Conservation (phyloP, 148 eudicot species). For the Diospyros lotus region DNA sequence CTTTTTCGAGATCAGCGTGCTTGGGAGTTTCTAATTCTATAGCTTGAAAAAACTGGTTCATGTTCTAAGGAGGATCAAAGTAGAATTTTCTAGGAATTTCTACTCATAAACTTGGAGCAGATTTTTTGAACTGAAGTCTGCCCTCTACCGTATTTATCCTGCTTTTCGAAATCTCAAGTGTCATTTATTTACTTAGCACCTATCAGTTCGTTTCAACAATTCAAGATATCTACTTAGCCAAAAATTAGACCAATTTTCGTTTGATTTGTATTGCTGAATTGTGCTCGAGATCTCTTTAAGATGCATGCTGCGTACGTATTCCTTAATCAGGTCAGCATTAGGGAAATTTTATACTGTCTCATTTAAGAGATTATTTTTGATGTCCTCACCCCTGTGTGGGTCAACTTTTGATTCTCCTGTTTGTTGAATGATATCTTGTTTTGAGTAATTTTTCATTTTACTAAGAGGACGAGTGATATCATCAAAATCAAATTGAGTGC, state of each 20-base stretch:
- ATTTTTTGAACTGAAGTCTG: too few relatives aligned
- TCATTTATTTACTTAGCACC: too few relatives aligned
- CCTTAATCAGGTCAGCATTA: not conserved
- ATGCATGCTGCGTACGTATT: not conserved
- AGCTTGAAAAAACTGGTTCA: too few relatives aligned
- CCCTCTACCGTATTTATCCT: too few relatives aligned
- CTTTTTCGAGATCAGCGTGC: not conserved
- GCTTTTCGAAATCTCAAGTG: too few relatives aligned
- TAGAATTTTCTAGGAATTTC: too few relatives aligned
- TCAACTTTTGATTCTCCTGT: not conserved
- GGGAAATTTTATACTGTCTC: not conserved
- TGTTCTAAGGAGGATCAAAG: too few relatives aligned
- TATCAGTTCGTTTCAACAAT: too few relatives aligned
- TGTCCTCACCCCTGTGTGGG: not conserved
- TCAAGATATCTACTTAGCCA: not conserved
- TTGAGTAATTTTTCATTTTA: constrained; percentile 3
- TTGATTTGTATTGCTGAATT: not conserved
- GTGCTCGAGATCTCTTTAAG: constrained; percentile 3
- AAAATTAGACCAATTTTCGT: not conserved
- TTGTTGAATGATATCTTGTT: constrained; percentile 4
- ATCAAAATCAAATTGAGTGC: not conserved
- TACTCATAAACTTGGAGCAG: too few relatives aligned
- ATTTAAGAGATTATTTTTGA: constrained; percentile 4
- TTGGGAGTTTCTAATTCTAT: not conserved
- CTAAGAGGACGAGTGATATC: not conserved